Evolutionary conservation across 805 yeast genomes (phyloP), one percentile per base, ranked within the genome.

Genomic region (Metschnikowia matae): DNA sequence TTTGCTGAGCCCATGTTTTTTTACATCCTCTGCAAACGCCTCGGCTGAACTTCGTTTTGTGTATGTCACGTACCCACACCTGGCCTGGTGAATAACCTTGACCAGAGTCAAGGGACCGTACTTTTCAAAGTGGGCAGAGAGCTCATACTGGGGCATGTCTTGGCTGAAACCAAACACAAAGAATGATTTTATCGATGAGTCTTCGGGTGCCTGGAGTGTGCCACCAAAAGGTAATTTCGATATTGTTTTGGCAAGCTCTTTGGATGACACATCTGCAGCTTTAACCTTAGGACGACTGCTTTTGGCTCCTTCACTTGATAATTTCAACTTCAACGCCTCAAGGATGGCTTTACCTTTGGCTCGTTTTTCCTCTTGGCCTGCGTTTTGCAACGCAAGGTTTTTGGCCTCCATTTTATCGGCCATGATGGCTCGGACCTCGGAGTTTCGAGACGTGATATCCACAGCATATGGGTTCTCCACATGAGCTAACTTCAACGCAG

Each of bases 151-250:
- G 0, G 95, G 85, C 6, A 85, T 62, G 14, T 82, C 81, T 3
- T 81, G 79, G 52, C 79, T 83, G 17, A 89, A 71, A 1, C 96
- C 96, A 66, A 84, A 87, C 17, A 90, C 61, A 62, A 90, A 89
- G 48, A 89, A 78, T 0, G 90, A 77, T 47, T 73, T 76, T n/a
- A 80, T 60, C 0, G 65, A 58, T 3, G 61, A 52, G 33, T 67
- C 66, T 0, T 84, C 71, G 0, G 71, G 66, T 2, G 52, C 21
- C 4, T 49, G 57, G 8, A 84, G 62, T n/a, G 77, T 73, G 1
- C 87, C 88, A 39, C 80, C 81, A 50, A 87, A 75, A 0, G 96
- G 96, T n/a, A 89, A 68, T 55, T 78, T 79, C 21, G 81, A 67
- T 33, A 84, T 68, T 0, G 83, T 57, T 59, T 77, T 80, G 23